phyloP scores from a whole-genome alignment of 2,329 filamentous ascomycete species.

The Fusarium ambrosium region DNA sequence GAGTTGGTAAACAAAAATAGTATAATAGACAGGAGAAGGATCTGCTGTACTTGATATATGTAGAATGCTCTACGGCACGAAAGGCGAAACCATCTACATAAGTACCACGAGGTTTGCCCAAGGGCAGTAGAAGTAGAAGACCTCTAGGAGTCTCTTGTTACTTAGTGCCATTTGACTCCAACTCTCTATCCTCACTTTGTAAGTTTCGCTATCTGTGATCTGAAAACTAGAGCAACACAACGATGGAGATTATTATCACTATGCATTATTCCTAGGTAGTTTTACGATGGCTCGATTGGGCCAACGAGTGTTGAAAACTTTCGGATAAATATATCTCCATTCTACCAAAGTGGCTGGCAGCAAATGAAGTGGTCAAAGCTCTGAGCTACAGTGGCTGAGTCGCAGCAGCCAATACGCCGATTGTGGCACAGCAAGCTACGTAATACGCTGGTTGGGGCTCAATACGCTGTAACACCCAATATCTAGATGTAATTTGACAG shows the following conservation, averaged over 20 bases:
- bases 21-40: constrained; percentile 1
- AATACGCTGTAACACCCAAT: not conserved
- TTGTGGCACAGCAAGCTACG: not conserved
- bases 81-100: not conserved
- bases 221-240: not conserved
- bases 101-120: not conserved
- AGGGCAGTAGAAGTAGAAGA: not conserved
- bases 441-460: not conserved
- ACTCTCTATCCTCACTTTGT: not conserved
- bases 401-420: not conserved
- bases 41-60: constrained; percentile 14
- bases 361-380: not conserved
- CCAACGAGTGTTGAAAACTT: not conserved
- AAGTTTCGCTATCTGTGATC: not conserved
- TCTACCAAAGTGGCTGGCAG: not conserved
- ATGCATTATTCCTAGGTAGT: not conserved
- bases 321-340: not conserved
- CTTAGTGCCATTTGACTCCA: not conserved
- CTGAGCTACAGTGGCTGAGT: not conserved
- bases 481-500: not conserved
- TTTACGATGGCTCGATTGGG: not conserved
- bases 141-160: not conserved
- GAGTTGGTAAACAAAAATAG: not conserved
- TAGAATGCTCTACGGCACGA: constrained; percentile 12
- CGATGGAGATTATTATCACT: not conserved